Evolutionary conservation across 805 yeast genomes (phyloP), one percentile per base, ranked within the genome.

Genomic region (Ogataea nonfermentans): DNA sequence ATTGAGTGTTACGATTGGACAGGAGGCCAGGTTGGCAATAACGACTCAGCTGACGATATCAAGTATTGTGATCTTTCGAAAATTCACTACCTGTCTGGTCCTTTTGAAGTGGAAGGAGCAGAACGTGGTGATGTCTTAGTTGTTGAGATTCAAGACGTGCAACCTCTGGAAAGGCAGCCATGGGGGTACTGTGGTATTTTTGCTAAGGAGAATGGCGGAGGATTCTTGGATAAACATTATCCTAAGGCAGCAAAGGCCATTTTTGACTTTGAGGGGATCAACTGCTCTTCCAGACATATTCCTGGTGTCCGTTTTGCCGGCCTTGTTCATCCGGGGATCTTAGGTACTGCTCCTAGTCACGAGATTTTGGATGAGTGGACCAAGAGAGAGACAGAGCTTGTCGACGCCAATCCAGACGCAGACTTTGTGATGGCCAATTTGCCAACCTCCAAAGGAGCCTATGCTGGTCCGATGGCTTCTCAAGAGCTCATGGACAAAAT

Each of bases 1-100:
- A 58, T 72, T 27, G 78, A 73, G 47, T 73, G 78, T 46, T 61
- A 73, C 32, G 78, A 73, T 46, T 73, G 78, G 78, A 73, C 78
- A 6, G 78, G 78, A 9, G 73, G 73, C 38, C 78, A 73, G 53
- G 62, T 73, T 35, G 59, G 59, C 9, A 72, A 73, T 53, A 63
- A 63, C 48, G 77, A 73, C 44, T 50, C 57, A 25, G 77, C 78
- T 17, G 76, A 73, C 51, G 78, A 73, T 49, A 60, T 73, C 46
- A 65, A 59, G 42, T 43, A 67, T 44, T 69, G 66, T 34, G 77
- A 73, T 51, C 57, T 73, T 17, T 62, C 71, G 4, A 55, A 62
- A 40, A 70, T 73, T 43, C 78, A 73, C 47, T 72, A 71, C 47
- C 53, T 73, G 10, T 68, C 77, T 6, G 78, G 78, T 4, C 78